A percentile compares a stretch with the other conserved stretches of the same genome.
Evolutionary conservation across 345 rosid genomes (phyloP).

Genomic region (Euclidium syriacum): DNA sequence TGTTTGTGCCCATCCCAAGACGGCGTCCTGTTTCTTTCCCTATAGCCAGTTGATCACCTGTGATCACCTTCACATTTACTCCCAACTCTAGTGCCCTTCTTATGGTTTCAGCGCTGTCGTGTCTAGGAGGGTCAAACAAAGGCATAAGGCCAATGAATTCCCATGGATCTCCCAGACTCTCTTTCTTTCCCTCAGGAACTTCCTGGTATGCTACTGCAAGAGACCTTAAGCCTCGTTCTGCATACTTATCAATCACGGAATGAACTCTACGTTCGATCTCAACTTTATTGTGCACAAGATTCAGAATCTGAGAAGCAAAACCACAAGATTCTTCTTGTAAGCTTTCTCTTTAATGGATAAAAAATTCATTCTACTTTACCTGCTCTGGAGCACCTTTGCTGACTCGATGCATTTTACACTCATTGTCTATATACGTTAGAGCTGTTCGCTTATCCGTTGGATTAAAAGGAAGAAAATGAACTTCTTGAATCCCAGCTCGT

Average conservation of each 20-base stretch:
- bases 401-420: constrained; percentile 68
- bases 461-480: too few species aligned
- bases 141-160: constrained; percentile 64
- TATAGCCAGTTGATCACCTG: constrained; percentile 89
- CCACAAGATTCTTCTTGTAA: too few species aligned
- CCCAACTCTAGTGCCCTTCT: constrained; percentile 80
- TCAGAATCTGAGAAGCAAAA: constrained; percentile 56
- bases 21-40: constrained; percentile 84
- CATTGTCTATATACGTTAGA: constrained; percentile 58
- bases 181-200: constrained; percentile 63
- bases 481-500: constrained; percentile 59
- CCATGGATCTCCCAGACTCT: constrained; percentile 66
- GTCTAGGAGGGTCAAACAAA: constrained; percentile 84
- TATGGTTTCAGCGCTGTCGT: constrained; percentile 85
- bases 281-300: constrained; percentile 64
- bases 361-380: too few species aligned
- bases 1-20: constrained; percentile 88
- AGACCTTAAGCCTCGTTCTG: constrained; percentile 81
- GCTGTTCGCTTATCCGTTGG: constrained; percentile 86
- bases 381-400: constrained; percentile 95
- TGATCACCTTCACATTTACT: constrained; percentile 79
- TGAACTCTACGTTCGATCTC: constrained; percentile 60
- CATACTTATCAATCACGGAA: constrained; percentile 65
- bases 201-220: constrained; percentile 78
- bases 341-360: too few species aligned